Percentiles rank a stretch among this genome's conserved stretches.
Evolutionary conservation across 441 rosid genomes (phyloP).

Genomic region (Erysimum cheiri): DNA sequence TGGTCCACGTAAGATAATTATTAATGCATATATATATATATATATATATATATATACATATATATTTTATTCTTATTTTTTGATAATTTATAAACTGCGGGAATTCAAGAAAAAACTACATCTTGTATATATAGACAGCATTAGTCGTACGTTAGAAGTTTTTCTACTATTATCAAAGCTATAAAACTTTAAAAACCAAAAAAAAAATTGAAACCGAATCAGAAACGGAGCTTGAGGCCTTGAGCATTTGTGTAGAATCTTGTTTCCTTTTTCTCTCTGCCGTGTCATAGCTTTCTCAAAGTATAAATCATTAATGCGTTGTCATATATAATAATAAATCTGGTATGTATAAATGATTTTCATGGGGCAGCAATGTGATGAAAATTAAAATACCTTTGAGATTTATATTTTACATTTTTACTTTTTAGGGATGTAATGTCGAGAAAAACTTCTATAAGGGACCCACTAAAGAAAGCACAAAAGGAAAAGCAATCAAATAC

Average conservation of each 20-base stretch:
- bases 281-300: neutral
- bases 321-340: neutral
- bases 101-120: neutral
- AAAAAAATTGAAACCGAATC: neutral
- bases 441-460: neutral
- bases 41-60: too few relatives aligned
- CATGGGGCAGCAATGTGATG: neutral
- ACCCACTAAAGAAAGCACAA: constrained; percentile 14
- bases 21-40: neutral
- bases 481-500: constrained; percentile 27
- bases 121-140: neutral
- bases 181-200: neutral
- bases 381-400: neutral
- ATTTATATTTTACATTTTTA: constrained; percentile 9
- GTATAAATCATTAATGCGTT: neutral
- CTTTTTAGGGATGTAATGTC: constrained; percentile 4
- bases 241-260: neutral
- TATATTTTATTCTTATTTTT: neutral
- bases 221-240: constrained; percentile 1
- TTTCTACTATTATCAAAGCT: neutral
- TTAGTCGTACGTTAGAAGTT: neutral
- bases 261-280: neutral
- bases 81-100: neutral
- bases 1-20: neutral
- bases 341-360: neutral